Conservation (phyloP, 208 protist genomes). For the Leishmania turanica region DNA sequence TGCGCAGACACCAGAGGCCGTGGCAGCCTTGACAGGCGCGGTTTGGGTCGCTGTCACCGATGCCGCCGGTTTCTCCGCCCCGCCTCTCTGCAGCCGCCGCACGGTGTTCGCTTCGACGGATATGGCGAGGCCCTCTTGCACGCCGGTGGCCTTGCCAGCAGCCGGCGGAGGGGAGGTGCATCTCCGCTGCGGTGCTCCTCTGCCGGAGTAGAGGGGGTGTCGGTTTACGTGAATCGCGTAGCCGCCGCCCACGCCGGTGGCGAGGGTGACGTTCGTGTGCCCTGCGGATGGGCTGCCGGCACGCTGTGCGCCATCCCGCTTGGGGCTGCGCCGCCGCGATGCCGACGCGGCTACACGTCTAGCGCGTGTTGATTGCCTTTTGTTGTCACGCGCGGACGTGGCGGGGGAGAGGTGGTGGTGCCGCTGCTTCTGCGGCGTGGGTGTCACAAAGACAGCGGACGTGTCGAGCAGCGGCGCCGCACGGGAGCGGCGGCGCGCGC, state of each 20-base stretch:
- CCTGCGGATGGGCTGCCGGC: neutral
- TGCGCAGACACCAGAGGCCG: neutral
- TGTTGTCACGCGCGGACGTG: neutral
- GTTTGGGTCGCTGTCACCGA: neutral
- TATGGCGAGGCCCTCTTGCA: conserved; percentile 14
- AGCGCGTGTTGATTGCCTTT: neutral
- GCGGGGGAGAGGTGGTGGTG: neutral
- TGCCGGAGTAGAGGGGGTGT: conserved; percentile 29
- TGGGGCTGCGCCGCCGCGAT: conserved; percentile 1
- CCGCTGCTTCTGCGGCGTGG: neutral
- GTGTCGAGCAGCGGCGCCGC: neutral
- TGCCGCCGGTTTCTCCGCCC: neutral
- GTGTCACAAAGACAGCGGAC: neutral
- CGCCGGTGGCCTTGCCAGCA: neutral
- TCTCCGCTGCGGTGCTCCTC: neutral
- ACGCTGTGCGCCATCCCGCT: neutral
- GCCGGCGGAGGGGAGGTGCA: neutral
- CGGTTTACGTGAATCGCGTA: conserved; percentile 6
- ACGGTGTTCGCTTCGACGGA: conserved; percentile 24
- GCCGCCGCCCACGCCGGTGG: neutral
- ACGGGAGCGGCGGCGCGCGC: neutral
- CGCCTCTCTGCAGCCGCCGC: neutral
- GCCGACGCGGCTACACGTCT: neutral
- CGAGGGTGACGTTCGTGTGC: neutral
- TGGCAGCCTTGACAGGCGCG: neutral